Evolutionary conservation across 441 rosid species (phyloP), one percentile per base, ranked within the genome.

Genomic region (Biscutella laevigata): DNA sequence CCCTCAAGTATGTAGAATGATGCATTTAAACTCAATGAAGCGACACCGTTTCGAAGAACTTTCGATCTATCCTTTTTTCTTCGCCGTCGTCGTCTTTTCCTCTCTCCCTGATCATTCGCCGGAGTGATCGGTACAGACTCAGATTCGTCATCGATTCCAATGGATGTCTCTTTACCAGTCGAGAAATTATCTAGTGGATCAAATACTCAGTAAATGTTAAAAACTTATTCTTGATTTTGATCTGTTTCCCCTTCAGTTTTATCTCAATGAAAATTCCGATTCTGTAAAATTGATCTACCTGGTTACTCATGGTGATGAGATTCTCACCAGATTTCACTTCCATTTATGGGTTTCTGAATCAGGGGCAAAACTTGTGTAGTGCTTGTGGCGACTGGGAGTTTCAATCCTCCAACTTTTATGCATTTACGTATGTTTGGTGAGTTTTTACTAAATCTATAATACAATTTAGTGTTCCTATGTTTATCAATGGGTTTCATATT

Each of bases 351-450:
- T 53, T 6, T 59, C 10, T 61, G 29, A 47, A 52, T 36, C 61
- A 69, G 76, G 65, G 71, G 64, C 57, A 72, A 70, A 60, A 58
- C 60, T 22, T 61, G 22, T 73, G 95, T 80, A 9, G 87, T 84
- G 67, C 81, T 92, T 40, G 90, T 88, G 30, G 84, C 85, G 13
- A 76, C 87, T 16, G 95, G 99, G 45, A 81, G 95, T 67, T 92
- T 92, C 85, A 92, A 82, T 72, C 99, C 99, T 71, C 97, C 97
- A 2, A 92, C 97, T 54, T 77, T 71, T 61, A 92, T 92, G 95
- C 97, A 86, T 73, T 61, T 86, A 66, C 95, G 95, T 49, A 71
- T 92, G 80, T 71, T 75, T 62, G 79, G 79, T 71, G n/a, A 62
- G 67, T 38, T 48, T 12, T 15, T 65, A 20, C 19, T 1, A 6